phyloP scores from a whole-genome alignment of 495 filamentous ascomycete species.

The Cercophora scortea region DNA sequence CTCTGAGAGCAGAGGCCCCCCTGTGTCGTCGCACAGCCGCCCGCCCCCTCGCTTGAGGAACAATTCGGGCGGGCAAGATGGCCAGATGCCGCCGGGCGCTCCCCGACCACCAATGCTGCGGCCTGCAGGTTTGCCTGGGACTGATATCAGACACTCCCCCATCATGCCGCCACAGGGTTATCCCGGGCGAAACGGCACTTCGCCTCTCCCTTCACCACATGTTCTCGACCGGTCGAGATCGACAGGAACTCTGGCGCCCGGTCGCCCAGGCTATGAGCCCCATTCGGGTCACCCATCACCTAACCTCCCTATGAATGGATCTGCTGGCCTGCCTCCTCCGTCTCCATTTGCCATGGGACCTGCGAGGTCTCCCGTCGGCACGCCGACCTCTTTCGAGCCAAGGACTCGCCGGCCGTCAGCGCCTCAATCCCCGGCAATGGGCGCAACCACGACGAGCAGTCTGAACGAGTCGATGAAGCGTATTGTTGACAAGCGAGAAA shows the following conservation, averaged over 20 bases:
- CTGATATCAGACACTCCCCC: conserved; percentile 35
- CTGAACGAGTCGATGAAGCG: conserved; percentile 46
- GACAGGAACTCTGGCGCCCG: conserved; percentile 21
- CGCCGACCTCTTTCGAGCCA: conserved; percentile 15
- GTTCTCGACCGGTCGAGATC: conserved; percentile 19
- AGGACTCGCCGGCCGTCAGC: conserved; percentile 29
- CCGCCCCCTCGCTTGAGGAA: conserved; percentile 28
- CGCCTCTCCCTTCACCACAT: conserved; percentile 16
- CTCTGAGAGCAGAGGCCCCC: conserved; percentile 47
- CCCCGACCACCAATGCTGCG: conserved; percentile 24
- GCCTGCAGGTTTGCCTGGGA: conserved; percentile 37
- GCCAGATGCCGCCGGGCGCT: conserved; percentile 20
- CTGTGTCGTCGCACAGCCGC: conserved; percentile 44
- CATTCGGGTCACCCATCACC: conserved; percentile 38
- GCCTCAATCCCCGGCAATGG: conserved; percentile 36
- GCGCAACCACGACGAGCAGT: conserved; percentile 2
- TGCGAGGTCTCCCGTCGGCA: conserved; percentile 18
- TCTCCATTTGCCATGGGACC: conserved; percentile 16
- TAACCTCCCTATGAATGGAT: conserved; percentile 26
- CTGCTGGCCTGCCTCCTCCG: conserved; percentile 15
- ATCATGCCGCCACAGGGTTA: conserved; percentile 44
- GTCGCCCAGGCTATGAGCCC: conserved; percentile 20
- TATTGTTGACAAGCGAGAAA: conserved; percentile 62
- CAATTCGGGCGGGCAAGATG: conserved; percentile 39
- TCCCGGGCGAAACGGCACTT: conserved; percentile 21